Percentiles rank a stretch among this genome's conserved stretches.
These are phyloP conservation scores for Cladophialophora carrionii DNA, from an alignment of 2,329 filamentous ascomycete genomes.

Conservation along the genomic window DNA sequence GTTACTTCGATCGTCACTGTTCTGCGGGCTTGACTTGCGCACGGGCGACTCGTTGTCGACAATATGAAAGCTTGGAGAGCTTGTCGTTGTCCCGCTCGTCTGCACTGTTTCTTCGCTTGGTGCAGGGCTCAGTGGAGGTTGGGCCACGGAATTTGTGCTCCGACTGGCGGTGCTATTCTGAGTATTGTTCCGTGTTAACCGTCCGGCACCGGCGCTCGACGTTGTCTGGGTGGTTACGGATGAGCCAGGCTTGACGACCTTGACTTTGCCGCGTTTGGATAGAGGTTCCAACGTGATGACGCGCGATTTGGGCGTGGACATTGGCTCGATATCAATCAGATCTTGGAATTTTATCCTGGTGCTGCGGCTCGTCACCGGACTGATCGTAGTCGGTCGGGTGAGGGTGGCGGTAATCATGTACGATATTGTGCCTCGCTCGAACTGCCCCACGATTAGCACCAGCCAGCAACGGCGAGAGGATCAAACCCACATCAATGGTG, in stretches of 20 bases:
- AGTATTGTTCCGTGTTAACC: slow-evolving; percentile 46
- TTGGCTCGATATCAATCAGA: slow-evolving; percentile 77
- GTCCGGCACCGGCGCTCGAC: slow-evolving; percentile 45
- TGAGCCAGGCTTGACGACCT: slow-evolving; percentile 54
- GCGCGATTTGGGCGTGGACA: slow-evolving; percentile 74
- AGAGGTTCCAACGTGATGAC: slow-evolving; percentile 88
- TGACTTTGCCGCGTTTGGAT: slow-evolving; percentile 69
- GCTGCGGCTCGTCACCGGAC: slow-evolving; percentile 77
- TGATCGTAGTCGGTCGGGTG: slow-evolving; percentile 84
- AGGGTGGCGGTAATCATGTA: slow-evolving; percentile 90
- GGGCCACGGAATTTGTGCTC: slow-evolving; percentile 41
- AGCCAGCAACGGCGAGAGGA: slow-evolving; percentile 29
- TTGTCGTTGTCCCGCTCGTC: slow-evolving; percentile 66
- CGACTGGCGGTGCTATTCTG: slow-evolving; percentile 35
- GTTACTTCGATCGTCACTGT: slow-evolving; percentile 55
- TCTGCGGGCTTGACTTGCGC: slow-evolving; percentile 41
- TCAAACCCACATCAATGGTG: slow-evolving; percentile 81
- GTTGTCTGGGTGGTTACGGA: slow-evolving; percentile 51
- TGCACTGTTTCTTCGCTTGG: slow-evolving; percentile 72
- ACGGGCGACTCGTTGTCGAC: slow-evolving; percentile 50
- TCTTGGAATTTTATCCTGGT: slow-evolving; percentile 79
- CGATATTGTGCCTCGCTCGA: slow-evolving; percentile 89
- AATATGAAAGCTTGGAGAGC: slow-evolving; percentile 63
- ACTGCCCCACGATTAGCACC: slow-evolving; percentile 58
- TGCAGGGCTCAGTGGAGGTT: slow-evolving; percentile 51